Base-by-base conservation (phyloP, 352 stramenopile species). In the Hyaloperonospora brassicae region DNA sequence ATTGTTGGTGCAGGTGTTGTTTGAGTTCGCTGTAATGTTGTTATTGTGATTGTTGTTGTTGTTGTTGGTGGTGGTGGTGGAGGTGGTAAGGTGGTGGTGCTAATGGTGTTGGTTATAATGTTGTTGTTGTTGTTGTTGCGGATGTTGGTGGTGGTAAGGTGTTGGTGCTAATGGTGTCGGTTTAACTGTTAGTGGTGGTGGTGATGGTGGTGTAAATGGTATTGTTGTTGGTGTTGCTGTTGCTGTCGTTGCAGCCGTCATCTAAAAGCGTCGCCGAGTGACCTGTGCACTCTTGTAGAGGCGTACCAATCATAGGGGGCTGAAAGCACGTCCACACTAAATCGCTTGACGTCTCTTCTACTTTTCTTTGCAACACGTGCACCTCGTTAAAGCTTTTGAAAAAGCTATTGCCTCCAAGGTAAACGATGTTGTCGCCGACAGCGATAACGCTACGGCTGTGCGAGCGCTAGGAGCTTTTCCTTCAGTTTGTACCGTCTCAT, bases 331-430 rank as follows among this genome's bases (percentile, higher is more conserved):
- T 69, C 87, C 89, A 97, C 23, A 65, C 52, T 39, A 25, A 43
- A 41, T 59, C 66, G 31, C 42, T 51, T 6, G 23, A 25, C 21
- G 45, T 59, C 39, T 60, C 65, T 36, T 60, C 48, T 22, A 59
- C 62, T 42, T 3, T 8, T 31, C 79, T 85, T 51, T 94, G 80
- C 50, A 98, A 76, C 5, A 97, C 89, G 61, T 97, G 86, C 7
- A 97, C 87, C 24, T 72, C 79, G 64, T 96, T 87, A 61, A 97
- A 98, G 60, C 86, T 94, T 59, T 86, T 83, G 36, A 73, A 85
- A 2, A 82, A 80, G 66, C 97, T 86, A 62, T 98, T 98, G 22
- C 90, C 93, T 40, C 93, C 93, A 77, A 97, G 97, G 61, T 96
- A 84, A 2, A 97, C 77, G 52, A 98, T 73, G 50, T 75, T 78